Conservation (phyloP, 176 grass and related monocot genomes). For the Saccharum spontaneum region DNA sequence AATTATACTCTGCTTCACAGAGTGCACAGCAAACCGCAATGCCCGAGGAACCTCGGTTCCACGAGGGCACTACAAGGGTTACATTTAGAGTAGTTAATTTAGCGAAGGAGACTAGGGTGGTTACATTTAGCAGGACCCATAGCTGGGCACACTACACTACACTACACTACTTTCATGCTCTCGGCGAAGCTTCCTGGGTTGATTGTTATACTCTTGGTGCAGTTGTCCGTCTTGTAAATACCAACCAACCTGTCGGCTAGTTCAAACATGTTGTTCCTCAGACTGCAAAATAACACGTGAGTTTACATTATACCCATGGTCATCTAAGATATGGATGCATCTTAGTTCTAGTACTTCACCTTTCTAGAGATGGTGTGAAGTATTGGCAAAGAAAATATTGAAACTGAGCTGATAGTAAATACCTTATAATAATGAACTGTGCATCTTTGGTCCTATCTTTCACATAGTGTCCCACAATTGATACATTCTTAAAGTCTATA, state of each 20-base stretch:
- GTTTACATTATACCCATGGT: not conserved
- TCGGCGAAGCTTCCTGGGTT: slow-evolving; percentile 76
- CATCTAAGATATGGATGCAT: not conserved
- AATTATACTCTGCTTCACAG: not conserved
- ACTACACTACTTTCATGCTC: slow-evolving; percentile 39
- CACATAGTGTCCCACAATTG: slow-evolving; percentile 96
- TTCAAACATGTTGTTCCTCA: slow-evolving; percentile 99
- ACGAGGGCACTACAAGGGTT: slow-evolving; percentile 12
- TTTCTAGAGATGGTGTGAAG: not conserved
- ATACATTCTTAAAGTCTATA: slow-evolving; percentile 99
- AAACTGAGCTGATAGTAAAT: not conserved
- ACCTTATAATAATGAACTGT: slow-evolving; percentile 99
- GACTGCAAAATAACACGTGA: slow-evolving; percentile 46
- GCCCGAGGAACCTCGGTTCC: slow-evolving; percentile 52
- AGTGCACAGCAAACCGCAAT: not conserved
- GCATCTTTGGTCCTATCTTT: slow-evolving; percentile 98
- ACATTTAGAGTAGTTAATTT: not conserved
- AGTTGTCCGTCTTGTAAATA: slow-evolving; percentile 99
- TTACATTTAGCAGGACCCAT: not conserved
- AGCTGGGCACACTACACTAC: not conserved
- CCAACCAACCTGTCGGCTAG: slow-evolving; percentile 87
- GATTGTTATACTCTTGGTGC: slow-evolving; percentile 91
- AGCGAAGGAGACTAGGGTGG: not conserved
- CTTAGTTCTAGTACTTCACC: not conserved
- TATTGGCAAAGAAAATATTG: not conserved